These are phyloP conservation scores for Vigna reflexopilosa DNA, from an alignment of 306 rosid species.

Conservation along the genomic window DNA sequence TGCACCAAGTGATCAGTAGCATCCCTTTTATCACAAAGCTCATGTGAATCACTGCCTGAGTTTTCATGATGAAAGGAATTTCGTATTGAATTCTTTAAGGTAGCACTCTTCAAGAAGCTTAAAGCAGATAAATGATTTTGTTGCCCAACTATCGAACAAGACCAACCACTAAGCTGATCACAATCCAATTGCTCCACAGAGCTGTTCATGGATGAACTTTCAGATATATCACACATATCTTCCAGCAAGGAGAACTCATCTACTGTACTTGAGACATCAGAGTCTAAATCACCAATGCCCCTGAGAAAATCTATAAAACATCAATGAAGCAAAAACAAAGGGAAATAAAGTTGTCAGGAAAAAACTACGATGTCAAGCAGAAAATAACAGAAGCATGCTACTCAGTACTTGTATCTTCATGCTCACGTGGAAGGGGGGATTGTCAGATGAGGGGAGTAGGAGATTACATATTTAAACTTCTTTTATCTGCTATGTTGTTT, in stretches of 20 bases:
- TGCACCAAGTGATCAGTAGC: slow-evolving; percentile 38
- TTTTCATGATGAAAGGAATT: slow-evolving; percentile 54
- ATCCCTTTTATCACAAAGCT: slow-evolving; percentile 49
- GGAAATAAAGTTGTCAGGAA: slow-evolving; percentile 31
- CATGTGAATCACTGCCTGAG: slow-evolving; percentile 47
- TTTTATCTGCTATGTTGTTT: slow-evolving; percentile 52
- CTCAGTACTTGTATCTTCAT: slow-evolving; percentile 26
- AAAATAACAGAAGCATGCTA: slow-evolving; percentile 22
- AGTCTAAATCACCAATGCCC: slow-evolving; percentile 50
- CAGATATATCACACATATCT: slow-evolving; percentile 62
- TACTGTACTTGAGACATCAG: slow-evolving; percentile 63
- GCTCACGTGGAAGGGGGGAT: slow-evolving; percentile 30
- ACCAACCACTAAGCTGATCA: slow-evolving; percentile 54
- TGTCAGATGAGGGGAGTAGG: slow-evolving; percentile 38
- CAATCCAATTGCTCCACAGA: slow-evolving; percentile 65
- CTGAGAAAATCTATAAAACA: slow-evolving; percentile 60
- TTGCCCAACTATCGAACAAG: slow-evolving; percentile 48
- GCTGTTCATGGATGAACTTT: slow-evolving; percentile 60
- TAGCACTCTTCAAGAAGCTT: slow-evolving; percentile 56
- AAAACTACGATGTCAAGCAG: slow-evolving; percentile 21
- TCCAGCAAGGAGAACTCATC: slow-evolving; percentile 55
- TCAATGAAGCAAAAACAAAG: slow-evolving; percentile 46
- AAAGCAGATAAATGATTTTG: slow-evolving; percentile 65
- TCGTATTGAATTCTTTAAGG: slow-evolving; percentile 49
- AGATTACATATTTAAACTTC: slow-evolving; percentile 65